Evolutionary conservation across 179 eudicot genomes (phyloP).

Genomic region (Monotropa hypopitys): DNA sequence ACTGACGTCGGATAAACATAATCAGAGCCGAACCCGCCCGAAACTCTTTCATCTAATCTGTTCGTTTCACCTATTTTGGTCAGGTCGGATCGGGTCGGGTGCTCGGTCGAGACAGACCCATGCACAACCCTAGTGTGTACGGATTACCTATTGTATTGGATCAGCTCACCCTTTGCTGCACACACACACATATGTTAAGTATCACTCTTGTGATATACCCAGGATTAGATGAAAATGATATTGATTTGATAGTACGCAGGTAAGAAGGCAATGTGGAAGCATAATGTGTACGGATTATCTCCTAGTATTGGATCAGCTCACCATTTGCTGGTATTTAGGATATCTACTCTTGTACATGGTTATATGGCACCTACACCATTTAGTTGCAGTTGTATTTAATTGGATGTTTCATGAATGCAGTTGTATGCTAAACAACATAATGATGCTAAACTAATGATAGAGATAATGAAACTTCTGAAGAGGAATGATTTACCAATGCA

Average conservation of each 20-base stretch:
- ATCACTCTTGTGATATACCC: not conserved
- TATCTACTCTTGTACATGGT: not conserved
- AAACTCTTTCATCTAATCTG: no score
- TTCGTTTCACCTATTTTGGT: no score
- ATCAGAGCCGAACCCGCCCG: no score
- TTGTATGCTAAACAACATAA: conserved; percentile 59
- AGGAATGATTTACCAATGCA: conserved; percentile 64
- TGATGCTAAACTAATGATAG: conserved; percentile 56
- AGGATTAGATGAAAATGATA: not conserved
- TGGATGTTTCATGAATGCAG: conserved; percentile 32
- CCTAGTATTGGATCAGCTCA: conserved; percentile 75
- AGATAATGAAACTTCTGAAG: conserved; percentile 59
- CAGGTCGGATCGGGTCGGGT: no score
- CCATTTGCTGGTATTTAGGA: conserved; percentile 51
- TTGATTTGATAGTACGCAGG: conserved; percentile 31
- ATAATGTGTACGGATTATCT: conserved; percentile 68
- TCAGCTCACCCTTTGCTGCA: no score
- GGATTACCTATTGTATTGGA: no score
- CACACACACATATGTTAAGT: not conserved
- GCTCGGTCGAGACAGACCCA: no score
- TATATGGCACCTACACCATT: not conserved
- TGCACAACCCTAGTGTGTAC: no score
- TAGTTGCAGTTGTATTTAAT: not conserved
- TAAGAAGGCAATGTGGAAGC: conserved; percentile 63
- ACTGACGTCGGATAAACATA: no score